phyloP scores from a whole-genome alignment of 306 rosid genomes.

The Calophaca sinica region DNA sequence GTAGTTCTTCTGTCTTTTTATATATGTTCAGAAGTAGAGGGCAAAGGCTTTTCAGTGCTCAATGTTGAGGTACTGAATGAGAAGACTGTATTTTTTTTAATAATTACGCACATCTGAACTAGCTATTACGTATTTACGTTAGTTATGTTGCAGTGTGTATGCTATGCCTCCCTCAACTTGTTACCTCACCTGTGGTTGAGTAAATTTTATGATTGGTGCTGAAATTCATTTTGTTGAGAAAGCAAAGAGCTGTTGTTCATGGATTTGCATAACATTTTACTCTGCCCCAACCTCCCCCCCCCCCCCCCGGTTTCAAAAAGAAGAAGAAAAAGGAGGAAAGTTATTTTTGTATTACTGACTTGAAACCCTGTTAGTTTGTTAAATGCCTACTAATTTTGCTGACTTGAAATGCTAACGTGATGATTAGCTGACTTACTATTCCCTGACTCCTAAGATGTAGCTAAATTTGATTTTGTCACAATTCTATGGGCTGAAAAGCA shows the following conservation, averaged over 20 bases:
- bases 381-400: neutral
- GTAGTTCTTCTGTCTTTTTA: constrained; percentile 9
- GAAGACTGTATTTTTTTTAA: too few relatives aligned
- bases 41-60: constrained; percentile 15
- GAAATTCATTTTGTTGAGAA: constrained; percentile 27
- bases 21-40: constrained; percentile 3
- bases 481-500: constrained; percentile 26
- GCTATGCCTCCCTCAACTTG: neutral
- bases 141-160: constrained; percentile 20
- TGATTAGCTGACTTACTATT: neutral
- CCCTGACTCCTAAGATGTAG: neutral
- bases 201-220: neutral
- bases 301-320: neutral
- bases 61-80: constrained; percentile 6
- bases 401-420: neutral
- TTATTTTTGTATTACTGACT: neutral
- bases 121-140: constrained; percentile 18
- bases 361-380: constrained; percentile 34
- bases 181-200: neutral
- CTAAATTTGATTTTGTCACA: constrained; percentile 20
- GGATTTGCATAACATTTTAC: too few relatives aligned
- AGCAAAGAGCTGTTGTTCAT: neutral
- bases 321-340: too few relatives aligned
- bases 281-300: too few relatives aligned
- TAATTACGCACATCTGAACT: constrained; percentile 20